Conservation (phyloP, 2,329 filamentous ascomycete species). For the Hysterium pulicare region DNA sequence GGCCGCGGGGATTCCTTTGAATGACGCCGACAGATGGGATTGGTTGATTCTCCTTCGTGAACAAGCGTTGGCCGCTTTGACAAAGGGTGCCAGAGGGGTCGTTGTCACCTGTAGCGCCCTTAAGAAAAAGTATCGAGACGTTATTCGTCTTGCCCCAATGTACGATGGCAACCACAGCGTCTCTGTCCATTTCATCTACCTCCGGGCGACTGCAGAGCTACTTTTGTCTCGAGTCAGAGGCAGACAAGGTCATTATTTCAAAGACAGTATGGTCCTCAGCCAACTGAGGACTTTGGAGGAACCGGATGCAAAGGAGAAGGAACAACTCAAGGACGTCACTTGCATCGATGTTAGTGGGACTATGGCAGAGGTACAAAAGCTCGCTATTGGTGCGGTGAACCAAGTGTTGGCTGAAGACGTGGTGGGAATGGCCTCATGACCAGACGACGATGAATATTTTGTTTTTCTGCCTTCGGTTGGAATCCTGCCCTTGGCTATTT, state of each 20-base stretch:
- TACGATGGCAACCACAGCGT: constrained; percentile 44
- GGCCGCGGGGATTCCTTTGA: constrained; percentile 76
- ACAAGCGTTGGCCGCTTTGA: constrained; percentile 38
- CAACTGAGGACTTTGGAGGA: constrained; percentile 87
- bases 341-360: constrained; percentile 45
- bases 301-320: constrained; percentile 64
- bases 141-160: constrained; percentile 49
- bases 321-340: constrained; percentile 42
- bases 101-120: constrained; percentile 94
- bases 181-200: constrained; percentile 83
- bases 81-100: constrained; percentile 55
- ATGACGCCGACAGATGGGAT: constrained; percentile 94
- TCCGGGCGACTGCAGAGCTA: constrained; percentile 71
- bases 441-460: neutral
- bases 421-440: constrained; percentile 2
- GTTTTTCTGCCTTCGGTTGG: neutral
- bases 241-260: constrained; percentile 90
- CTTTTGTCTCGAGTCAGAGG: constrained; percentile 71
- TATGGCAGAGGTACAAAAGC: constrained; percentile 37
- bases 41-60: constrained; percentile 66
- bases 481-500: constrained; percentile 4
- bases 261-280: constrained; percentile 88
- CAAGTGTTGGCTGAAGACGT: constrained; percentile 24
- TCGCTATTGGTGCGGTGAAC: constrained; percentile 40
- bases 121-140: constrained; percentile 93